These are phyloP conservation scores for Fusarium udum DNA, from an alignment of 2,329 filamentous ascomycete genomes.

Conservation along the genomic window DNA sequence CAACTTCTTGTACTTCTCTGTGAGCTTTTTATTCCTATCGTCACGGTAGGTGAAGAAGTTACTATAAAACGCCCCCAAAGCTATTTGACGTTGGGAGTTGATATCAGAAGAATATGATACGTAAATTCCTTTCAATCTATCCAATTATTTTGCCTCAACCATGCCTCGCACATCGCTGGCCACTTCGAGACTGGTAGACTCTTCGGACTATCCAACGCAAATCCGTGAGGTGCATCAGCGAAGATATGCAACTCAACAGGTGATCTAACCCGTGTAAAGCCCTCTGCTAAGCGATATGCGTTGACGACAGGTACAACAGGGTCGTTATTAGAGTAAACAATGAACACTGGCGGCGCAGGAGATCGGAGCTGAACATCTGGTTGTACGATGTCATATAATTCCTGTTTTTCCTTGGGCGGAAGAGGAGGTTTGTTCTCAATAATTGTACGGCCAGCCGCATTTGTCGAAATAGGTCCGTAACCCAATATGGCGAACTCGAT, in stretches of 20 bases:
- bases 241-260: constrained; percentile 37
- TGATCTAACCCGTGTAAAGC: constrained; percentile 7
- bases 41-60: no score
- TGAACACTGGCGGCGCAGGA: constrained; percentile 24
- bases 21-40: no score
- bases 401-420: constrained; percentile 33
- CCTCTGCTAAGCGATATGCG: constrained; percentile 34
- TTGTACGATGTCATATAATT: constrained; percentile 30
- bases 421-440: constrained; percentile 34
- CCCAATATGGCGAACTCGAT: constrained; percentile 33
- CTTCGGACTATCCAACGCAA: constrained; percentile 28
- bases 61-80: no score
- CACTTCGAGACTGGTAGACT: constrained; percentile 34
- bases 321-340: constrained; percentile 40
- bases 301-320: constrained; percentile 35
- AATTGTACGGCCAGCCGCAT: constrained; percentile 32
- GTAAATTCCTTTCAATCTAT: background rate
- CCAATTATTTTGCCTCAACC: constrained; percentile 28
- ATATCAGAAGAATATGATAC: no score
- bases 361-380: constrained; percentile 32
- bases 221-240: constrained; percentile 37
- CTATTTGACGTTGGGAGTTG: no score
- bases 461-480: constrained; percentile 37
- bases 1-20: no score
- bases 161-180: constrained; percentile 35